A percentile compares a stretch with the other conserved stretches of the same genome.
Evolutionary conservation across 495 filamentous ascomycete species (phyloP).

Genomic region (Xylaria venustula): DNA sequence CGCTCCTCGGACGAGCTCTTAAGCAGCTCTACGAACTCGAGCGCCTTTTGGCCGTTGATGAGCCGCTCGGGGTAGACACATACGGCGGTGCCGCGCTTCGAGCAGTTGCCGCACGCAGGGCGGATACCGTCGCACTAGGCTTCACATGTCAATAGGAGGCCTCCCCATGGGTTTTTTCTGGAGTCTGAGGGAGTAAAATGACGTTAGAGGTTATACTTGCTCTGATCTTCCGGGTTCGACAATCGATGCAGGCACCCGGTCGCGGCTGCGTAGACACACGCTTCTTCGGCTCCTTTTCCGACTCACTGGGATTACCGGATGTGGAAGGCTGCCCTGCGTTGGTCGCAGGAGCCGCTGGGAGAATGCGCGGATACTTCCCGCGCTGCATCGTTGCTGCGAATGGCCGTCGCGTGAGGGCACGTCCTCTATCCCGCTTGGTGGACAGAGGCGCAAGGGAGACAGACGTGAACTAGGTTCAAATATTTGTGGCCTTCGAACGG

Average conservation of each 20-base stretch:
- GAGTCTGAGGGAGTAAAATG: neutral
- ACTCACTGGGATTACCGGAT: neutral
- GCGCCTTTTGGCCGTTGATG: conserved; percentile 1
- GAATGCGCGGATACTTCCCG: conserved; percentile 4
- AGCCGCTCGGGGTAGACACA: conserved; percentile 6
- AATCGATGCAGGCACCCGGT: conserved; percentile 4
- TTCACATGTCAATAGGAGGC: neutral
- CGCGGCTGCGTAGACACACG: neutral
- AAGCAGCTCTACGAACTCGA: conserved; percentile 5
- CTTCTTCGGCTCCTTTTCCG: neutral
- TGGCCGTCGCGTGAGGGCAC: neutral
- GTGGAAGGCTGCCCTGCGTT: neutral
- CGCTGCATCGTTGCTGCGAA: neutral
- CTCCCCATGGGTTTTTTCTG: neutral
- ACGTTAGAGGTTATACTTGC: conserved; percentile 2
- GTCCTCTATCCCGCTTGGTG: no score
- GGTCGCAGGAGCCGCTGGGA: neutral
- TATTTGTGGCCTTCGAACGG: neutral
- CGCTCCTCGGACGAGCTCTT: neutral
- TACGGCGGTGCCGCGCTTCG: neutral
- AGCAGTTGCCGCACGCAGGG: neutral
- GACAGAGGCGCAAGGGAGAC: no score
- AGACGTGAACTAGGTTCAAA: no score
- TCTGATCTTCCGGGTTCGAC: conserved; percentile 3
- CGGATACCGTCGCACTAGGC: conserved; percentile 4